phyloP scores from a whole-genome alignment of 2,329 filamentous ascomycete species.

The Byssochlamys sp. region DNA sequence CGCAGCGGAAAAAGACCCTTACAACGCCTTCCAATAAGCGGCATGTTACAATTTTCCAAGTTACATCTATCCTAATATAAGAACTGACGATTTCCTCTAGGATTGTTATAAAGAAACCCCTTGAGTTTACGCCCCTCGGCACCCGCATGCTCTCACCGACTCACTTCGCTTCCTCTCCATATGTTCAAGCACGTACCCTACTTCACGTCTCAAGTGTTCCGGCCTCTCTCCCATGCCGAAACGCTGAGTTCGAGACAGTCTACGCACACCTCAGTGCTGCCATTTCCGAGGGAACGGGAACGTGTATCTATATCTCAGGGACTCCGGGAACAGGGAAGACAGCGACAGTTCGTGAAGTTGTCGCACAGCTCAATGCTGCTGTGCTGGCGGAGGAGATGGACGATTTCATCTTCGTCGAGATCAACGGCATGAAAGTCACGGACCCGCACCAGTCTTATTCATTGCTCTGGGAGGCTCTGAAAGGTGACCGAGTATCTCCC shows the following conservation, averaged over 20 bases:
- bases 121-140: constrained; percentile 92
- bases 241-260: constrained; percentile 81
- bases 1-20: constrained; percentile 36
- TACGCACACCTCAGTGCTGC: constrained; percentile 90
- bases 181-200: constrained; percentile 77
- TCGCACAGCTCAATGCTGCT: constrained; percentile 76
- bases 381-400: constrained; percentile 86
- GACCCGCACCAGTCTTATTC: constrained; percentile 95
- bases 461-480: constrained; percentile 88
- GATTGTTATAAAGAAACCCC: constrained; percentile 69
- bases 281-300: constrained; percentile 83
- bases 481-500: constrained; percentile 83
- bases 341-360: constrained; percentile 89
- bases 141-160: constrained; percentile 71
- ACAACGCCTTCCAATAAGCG: constrained; percentile 57
- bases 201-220: constrained; percentile 93
- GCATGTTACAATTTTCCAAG: constrained; percentile 16
- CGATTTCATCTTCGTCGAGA: constrained; percentile 97
- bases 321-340: constrained; percentile 96
- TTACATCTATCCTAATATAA: neutral
- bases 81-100: constrained; percentile 18
- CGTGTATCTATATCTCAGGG: constrained; percentile 98
- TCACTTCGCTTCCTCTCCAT: constrained; percentile 70
- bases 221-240: constrained; percentile 76
- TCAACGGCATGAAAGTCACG: constrained; percentile 99